phyloP scores from a whole-genome alignment of 352 stramenopile genomes.

The Pythium aquatile region DNA sequence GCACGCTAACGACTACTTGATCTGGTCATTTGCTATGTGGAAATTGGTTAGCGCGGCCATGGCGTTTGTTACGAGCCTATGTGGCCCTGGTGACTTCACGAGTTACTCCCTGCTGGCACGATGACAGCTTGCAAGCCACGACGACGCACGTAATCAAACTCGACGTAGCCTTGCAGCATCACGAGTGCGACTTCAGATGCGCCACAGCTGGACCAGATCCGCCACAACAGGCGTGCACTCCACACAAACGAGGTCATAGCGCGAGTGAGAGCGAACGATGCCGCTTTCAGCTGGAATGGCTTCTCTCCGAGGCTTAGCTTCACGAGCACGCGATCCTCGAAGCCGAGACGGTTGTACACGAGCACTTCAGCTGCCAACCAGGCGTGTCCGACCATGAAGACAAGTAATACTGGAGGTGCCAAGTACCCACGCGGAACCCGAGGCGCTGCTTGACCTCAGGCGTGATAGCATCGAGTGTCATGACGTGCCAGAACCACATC shows the following conservation, averaged over 20 bases:
- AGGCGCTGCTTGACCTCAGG: background rate
- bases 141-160: background rate
- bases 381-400: background rate
- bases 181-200: background rate
- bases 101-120: background rate
- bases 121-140: background rate
- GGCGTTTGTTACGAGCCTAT: no score
- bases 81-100: no score
- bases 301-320: background rate
- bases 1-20: no score
- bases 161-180: background rate
- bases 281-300: background rate
- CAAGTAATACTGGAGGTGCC: background rate
- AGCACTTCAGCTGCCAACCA: background rate
- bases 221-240: background rate
- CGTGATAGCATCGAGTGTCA: background rate
- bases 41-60: no score
- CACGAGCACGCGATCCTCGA: background rate
- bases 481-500: slow-evolving; percentile 2
- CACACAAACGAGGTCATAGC: background rate
- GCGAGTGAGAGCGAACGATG: background rate
- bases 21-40: no score
- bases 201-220: background rate
- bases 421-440: background rate
- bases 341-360: background rate